Conservation (phyloP, 164 flowering plant species). For the Echeveria elegans region DNA sequence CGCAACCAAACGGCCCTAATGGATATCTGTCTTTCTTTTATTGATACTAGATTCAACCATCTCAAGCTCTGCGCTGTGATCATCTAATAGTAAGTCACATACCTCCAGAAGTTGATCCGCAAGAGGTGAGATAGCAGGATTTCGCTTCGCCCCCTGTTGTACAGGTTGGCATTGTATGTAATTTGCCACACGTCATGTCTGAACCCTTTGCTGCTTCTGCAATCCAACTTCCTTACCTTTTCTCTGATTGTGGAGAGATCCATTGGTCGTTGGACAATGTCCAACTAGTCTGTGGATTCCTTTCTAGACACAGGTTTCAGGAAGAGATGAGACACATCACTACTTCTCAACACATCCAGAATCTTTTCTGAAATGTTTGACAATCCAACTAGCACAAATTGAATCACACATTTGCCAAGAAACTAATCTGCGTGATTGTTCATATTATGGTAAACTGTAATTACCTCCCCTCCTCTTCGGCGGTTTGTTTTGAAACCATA, state of each 20-base stretch:
- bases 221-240: conserved; percentile 75
- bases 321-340: conserved; percentile 66
- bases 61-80: conserved; percentile 24
- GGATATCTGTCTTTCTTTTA: neutral
- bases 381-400: conserved; percentile 61
- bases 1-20: no score
- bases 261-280: conserved; percentile 60
- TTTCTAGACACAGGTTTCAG: conserved; percentile 76
- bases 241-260: conserved; percentile 85
- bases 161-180: conserved; percentile 62
- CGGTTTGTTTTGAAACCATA: conserved; percentile 59
- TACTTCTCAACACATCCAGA: conserved; percentile 47
- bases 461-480: conserved; percentile 90
- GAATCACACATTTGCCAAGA: neutral
- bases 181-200: conserved; percentile 90
- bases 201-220: conserved; percentile 60
- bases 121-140: conserved; percentile 86
- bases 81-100: conserved; percentile 58
- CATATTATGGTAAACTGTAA: neutral
- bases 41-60: conserved; percentile 74
- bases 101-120: conserved; percentile 86
- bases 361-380: conserved; percentile 65
- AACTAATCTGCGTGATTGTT: neutral
- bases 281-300: conserved; percentile 84
- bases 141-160: conserved; percentile 70